phyloP scores from a whole-genome alignment of 768 basidiomycete genomes.

The Tylopilus rubrobrunneus region DNA sequence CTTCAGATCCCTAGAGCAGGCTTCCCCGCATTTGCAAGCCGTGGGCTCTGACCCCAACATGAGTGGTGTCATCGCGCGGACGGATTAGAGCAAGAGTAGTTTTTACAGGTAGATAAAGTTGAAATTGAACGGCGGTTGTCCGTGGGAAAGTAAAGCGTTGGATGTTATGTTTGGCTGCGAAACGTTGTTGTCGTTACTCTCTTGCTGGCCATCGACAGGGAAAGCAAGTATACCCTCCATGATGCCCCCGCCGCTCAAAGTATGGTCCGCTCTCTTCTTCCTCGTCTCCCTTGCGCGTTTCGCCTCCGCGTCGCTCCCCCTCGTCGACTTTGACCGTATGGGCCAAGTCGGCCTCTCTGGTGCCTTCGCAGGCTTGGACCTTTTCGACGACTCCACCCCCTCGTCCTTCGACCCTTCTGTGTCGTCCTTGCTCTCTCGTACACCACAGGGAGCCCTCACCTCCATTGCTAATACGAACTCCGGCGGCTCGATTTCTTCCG shows the following conservation, averaged over 20 bases:
- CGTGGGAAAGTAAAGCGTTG: slow-evolving; percentile 23
- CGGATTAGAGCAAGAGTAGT: slow-evolving; percentile 10
- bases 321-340: slow-evolving; percentile 77
- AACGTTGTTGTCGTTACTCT: neutral
- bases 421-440: slow-evolving; percentile 67
- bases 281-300: slow-evolving; percentile 14
- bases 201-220: neutral
- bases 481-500: slow-evolving; percentile 73
- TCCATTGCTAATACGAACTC: slow-evolving; percentile 73
- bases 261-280: slow-evolving; percentile 23
- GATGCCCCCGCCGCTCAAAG: slow-evolving; percentile 5
- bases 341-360: slow-evolving; percentile 88
- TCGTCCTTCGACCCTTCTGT: slow-evolving; percentile 65
- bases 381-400: slow-evolving; percentile 58
- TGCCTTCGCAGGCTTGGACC: slow-evolving; percentile 80
- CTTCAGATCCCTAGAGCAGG: slow-evolving; percentile 52
- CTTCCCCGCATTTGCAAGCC: slow-evolving; percentile 55
- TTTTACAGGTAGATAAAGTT: neutral
- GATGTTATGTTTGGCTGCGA: slow-evolving; percentile 1
- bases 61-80: slow-evolving; percentile 34
- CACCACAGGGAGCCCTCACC: slow-evolving; percentile 60
- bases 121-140: slow-evolving; percentile 3
- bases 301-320: slow-evolving; percentile 43
- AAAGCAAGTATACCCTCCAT: slow-evolving; percentile 14
- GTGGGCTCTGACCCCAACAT: slow-evolving; percentile 47